Conservation (phyloP, 176 grass and related monocot species). For the Triticum turgidum region DNA sequence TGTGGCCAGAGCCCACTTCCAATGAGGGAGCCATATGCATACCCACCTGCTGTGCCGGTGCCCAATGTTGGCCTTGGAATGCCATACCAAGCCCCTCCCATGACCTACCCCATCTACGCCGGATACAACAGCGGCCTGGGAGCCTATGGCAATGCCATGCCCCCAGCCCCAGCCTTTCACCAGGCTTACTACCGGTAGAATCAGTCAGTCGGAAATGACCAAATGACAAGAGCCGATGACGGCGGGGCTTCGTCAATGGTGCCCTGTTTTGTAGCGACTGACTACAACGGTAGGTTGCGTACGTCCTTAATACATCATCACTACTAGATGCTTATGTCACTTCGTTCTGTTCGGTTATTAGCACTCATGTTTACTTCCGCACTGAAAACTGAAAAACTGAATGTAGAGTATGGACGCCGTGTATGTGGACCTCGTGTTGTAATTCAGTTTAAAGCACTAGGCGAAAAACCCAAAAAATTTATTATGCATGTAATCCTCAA, state of each 20-base stretch:
- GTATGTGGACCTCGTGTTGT: conserved; percentile 12
- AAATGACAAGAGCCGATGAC: conserved; percentile 47
- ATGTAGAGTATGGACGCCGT: background rate
- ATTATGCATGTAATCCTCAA: background rate
- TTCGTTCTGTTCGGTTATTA: conserved; percentile 35
- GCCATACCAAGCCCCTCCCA: conserved; percentile 56
- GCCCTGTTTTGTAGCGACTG: conserved; percentile 74
- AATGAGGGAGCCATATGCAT: conserved; percentile 63
- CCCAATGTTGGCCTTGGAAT: conserved; percentile 35
- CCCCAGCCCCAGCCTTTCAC: conserved; percentile 50
- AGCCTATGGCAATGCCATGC: conserved; percentile 43
- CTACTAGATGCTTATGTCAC: conserved; percentile 47
- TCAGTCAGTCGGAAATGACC: conserved; percentile 34
- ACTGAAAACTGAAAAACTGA: background rate
- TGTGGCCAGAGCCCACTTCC: conserved; percentile 43
- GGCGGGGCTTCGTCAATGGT: conserved; percentile 9
- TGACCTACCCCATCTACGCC: conserved; percentile 45
- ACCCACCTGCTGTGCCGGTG: conserved; percentile 41
- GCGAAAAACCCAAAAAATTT: background rate
- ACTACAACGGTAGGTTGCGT: conserved; percentile 51
- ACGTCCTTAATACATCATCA: conserved; percentile 27
- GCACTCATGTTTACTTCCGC: background rate
- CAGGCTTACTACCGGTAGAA: conserved; percentile 66
- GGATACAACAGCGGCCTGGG: conserved; percentile 42
- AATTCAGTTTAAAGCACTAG: background rate